Conservation (phyloP, 208 protist species). For the Wallacemonas sp. region DNA sequence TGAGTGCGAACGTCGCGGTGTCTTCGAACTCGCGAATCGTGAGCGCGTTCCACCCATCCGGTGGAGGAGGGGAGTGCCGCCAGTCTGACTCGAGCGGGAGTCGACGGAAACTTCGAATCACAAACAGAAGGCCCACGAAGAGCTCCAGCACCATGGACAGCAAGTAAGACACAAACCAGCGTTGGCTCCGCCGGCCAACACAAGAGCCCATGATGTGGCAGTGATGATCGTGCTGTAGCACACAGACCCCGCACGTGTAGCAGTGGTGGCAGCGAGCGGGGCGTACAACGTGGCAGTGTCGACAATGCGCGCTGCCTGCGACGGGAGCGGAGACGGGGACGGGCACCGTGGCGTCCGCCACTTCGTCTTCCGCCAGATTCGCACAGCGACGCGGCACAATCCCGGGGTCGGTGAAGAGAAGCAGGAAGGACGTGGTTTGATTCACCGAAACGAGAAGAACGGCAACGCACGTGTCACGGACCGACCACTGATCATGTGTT, state of each 20-base stretch:
- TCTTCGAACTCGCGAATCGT: constrained; percentile 21
- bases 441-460: not conserved
- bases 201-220: constrained; percentile 48
- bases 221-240: constrained; percentile 62
- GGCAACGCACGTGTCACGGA: not conserved
- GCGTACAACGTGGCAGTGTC: constrained; percentile 32
- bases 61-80: constrained; percentile 12
- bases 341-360: not conserved
- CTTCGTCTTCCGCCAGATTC: not conserved
- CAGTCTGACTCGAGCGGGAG: constrained; percentile 29
- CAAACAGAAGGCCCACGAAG: constrained; percentile 31
- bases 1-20: constrained; percentile 19
- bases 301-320: constrained; percentile 23
- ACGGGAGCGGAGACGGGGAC: not conserved
- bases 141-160: constrained; percentile 27
- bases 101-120: constrained; percentile 29
- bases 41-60: not conserved
- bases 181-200: constrained; percentile 45
- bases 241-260: constrained; percentile 54
- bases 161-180: constrained; percentile 56
- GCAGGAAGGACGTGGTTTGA: not conserved
- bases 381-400: not conserved
- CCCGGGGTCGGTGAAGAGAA: constrained; percentile 7
- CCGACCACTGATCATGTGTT: constrained; percentile 8
- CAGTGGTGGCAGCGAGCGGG: constrained; percentile 56